phyloP scores from a whole-genome alignment of 176 grass and related monocot genomes.

The Oryza meyeriana region DNA sequence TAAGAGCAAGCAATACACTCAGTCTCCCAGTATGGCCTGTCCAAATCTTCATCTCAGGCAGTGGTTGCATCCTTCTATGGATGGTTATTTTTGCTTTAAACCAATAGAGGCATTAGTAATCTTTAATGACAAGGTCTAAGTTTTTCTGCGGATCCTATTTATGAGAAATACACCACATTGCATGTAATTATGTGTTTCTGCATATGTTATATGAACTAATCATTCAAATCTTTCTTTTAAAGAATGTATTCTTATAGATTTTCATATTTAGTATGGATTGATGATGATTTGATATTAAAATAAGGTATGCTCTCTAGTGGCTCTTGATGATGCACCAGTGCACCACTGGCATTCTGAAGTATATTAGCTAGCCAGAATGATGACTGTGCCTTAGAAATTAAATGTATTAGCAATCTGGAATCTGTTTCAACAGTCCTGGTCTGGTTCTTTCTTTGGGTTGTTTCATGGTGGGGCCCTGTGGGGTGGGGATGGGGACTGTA shows the following conservation, averaged over 20 bases:
- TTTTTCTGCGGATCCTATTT: background rate
- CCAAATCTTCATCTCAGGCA: background rate
- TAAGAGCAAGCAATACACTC: background rate
- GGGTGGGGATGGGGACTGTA: no score
- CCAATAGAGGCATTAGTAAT: background rate
- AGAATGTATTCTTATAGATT: no score
- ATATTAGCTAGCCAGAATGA: background rate
- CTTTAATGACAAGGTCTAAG: background rate
- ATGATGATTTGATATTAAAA: background rate
- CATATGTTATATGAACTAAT: background rate
- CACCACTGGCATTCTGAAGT: slow-evolving; percentile 5
- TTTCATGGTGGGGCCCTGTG: no score
- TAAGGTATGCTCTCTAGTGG: background rate
- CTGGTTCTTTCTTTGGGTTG: no score
- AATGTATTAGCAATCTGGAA: background rate
- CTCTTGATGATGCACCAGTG: background rate
- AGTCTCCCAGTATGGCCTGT: background rate
- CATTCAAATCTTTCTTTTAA: no score
- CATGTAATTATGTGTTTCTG: background rate
- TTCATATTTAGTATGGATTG: no score
- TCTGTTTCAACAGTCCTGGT: background rate
- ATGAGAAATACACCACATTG: background rate
- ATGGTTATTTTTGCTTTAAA: background rate
- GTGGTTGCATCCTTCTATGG: background rate
- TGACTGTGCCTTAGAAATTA: background rate